Conservation (phyloP, 208 protist species). For the Trypanosoma conorhini region DNA sequence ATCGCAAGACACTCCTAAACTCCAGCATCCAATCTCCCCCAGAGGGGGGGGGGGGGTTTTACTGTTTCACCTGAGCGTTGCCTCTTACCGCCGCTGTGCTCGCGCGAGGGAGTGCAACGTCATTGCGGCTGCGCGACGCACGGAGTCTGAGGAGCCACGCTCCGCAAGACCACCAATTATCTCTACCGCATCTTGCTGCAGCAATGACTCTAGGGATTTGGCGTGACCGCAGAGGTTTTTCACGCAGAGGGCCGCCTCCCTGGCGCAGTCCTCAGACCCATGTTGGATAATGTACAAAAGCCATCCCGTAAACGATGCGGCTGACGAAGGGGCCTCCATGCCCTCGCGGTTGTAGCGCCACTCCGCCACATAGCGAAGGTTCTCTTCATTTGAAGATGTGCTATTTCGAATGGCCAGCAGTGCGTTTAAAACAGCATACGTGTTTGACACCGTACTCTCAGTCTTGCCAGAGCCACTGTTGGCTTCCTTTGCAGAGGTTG, state of each 20-base stretch:
- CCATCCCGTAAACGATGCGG: conserved; percentile 45
- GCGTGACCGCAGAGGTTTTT: conserved; percentile 78
- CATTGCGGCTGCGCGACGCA: conserved; percentile 56
- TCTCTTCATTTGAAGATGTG: conserved; percentile 70
- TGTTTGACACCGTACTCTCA: conserved; percentile 40
- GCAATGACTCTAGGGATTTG: conserved; percentile 47
- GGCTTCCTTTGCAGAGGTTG: not conserved
- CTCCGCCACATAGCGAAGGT: conserved; percentile 52
- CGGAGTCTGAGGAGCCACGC: conserved; percentile 60
- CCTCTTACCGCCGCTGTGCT: conserved; percentile 23
- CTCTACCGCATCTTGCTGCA: conserved; percentile 44
- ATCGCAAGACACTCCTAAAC: not conserved
- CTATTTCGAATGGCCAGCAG: conserved; percentile 85
- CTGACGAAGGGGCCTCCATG: not conserved
- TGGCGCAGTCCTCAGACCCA: conserved; percentile 84
- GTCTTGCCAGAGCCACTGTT: conserved; percentile 21
- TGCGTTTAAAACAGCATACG: conserved; percentile 76
- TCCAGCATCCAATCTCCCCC: not conserved
- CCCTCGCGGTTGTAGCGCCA: conserved; percentile 7
- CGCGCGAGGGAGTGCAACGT: conserved; percentile 65
- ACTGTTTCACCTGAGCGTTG: not conserved
- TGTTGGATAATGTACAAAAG: conserved; percentile 78
- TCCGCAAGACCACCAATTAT: conserved; percentile 60
- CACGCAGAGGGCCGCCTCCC: conserved; percentile 81
- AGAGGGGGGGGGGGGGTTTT: too few relatives aligned